A percentile compares a stretch with the other conserved stretches of the same genome.
phyloP scores from a whole-genome alignment of 352 stramenopile species.

The Phytopythium ostracodes region DNA sequence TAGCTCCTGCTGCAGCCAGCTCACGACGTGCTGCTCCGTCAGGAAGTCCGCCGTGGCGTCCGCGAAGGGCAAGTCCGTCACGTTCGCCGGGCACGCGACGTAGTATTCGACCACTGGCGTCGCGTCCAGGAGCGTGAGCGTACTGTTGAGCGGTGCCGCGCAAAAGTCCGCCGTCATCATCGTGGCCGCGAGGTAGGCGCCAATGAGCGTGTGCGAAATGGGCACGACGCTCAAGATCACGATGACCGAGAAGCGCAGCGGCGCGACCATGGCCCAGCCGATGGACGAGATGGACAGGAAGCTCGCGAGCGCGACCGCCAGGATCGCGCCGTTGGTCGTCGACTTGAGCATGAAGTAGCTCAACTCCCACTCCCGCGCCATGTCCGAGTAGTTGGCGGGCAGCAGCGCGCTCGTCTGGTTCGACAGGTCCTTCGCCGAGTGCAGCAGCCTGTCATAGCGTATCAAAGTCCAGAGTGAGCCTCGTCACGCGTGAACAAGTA shows the following conservation, averaged over 20 bases:
- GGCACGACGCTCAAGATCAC: constrained; percentile 73
- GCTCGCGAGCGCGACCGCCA: constrained; percentile 63
- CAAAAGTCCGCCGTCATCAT: constrained; percentile 84
- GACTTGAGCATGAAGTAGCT: constrained; percentile 83
- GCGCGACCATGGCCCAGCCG: constrained; percentile 74
- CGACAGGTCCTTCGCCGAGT: constrained; percentile 45
- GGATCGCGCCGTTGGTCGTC: constrained; percentile 74
- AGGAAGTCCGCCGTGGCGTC: constrained; percentile 24
- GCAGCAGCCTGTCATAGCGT: constrained; percentile 30
- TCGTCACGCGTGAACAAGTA: no score
- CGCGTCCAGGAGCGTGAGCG: constrained; percentile 45
- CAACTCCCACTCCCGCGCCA: constrained; percentile 59
- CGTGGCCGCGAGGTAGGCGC: constrained; percentile 71
- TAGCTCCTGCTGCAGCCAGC: constrained; percentile 39
- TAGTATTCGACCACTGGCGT: constrained; percentile 57
- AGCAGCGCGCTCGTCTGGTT: constrained; percentile 51
- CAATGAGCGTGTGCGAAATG: constrained; percentile 76
- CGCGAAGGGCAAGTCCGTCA: constrained; percentile 37
- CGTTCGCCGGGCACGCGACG: constrained; percentile 52
- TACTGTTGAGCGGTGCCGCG: constrained; percentile 61
- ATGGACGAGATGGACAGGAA: constrained; percentile 80
- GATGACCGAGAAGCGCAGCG: constrained; percentile 70
- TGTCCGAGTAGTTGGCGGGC: constrained; percentile 48
- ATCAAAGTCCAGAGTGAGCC: no score
- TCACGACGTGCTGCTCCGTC: constrained; percentile 17